These are phyloP conservation scores for Pyrus bretschneideri DNA, from an alignment of 306 rosid genomes.

Conservation along the genomic window DNA sequence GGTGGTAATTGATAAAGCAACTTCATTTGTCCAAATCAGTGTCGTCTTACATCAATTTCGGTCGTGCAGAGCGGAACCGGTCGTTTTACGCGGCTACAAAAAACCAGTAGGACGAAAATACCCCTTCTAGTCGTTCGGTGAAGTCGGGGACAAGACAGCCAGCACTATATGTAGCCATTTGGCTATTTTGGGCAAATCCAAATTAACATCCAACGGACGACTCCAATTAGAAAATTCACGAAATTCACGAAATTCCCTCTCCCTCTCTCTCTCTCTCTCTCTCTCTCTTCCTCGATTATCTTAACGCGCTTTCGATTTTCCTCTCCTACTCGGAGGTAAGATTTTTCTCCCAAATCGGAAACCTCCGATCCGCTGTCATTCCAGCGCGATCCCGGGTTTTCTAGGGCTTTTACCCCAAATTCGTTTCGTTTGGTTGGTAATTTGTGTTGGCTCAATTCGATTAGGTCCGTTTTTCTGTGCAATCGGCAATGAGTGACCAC, in stretches of 20 bases:
- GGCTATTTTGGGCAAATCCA: neutral
- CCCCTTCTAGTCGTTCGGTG: slow-evolving; percentile 23
- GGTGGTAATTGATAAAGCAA: neutral
- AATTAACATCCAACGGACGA: neutral
- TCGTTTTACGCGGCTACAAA: slow-evolving; percentile 41
- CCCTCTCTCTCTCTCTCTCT: neutral
- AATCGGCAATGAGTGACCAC: slow-evolving; percentile 69
- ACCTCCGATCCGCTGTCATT: slow-evolving; percentile 29
- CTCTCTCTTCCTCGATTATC: neutral
- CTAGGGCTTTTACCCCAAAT: neutral
- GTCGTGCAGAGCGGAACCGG: slow-evolving; percentile 18
- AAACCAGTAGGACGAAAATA: neutral
- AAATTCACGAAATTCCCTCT: neutral
- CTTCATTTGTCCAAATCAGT: neutral
- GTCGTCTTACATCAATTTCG: neutral
- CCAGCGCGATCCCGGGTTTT: slow-evolving; percentile 22
- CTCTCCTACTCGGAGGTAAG: neutral
- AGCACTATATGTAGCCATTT: neutral
- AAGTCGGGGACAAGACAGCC: slow-evolving; percentile 3
- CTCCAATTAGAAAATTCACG: neutral
- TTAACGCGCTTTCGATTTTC: neutral
- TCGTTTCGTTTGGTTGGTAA: neutral
- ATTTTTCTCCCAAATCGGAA: neutral
- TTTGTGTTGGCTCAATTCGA: neutral
- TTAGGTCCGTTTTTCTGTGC: slow-evolving; percentile 12